These are phyloP conservation scores for Elsinoe fawcettii DNA, from an alignment of 2,329 filamentous ascomycete genomes.

Conservation along the genomic window DNA sequence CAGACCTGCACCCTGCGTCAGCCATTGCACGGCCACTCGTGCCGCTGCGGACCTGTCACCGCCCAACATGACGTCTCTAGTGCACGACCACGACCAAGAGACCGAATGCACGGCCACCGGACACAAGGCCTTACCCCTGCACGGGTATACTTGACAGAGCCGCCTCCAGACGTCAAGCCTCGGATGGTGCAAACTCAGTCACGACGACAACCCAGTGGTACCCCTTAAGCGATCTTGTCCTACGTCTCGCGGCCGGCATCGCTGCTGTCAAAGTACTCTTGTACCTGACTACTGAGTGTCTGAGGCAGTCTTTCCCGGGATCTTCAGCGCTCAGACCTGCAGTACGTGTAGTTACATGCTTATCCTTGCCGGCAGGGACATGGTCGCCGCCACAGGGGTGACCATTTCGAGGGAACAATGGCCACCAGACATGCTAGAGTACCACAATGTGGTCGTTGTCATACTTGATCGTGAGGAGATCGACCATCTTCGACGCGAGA, in stretches of 20 bases:
- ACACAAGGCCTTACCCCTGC: neutral
- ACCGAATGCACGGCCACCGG: neutral
- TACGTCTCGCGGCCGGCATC: slow-evolving; percentile 5
- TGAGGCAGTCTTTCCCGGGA: slow-evolving; percentile 7
- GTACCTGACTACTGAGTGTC: slow-evolving; percentile 1
- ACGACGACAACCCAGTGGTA: neutral
- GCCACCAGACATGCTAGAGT: neutral
- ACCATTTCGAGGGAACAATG: neutral
- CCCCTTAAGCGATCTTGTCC: slow-evolving; percentile 1
- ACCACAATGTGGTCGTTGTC: neutral
- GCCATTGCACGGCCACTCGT: slow-evolving; percentile 3
- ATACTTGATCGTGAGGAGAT: neutral
- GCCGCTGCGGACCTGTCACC: neutral
- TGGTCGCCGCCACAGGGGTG: neutral
- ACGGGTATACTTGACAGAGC: neutral
- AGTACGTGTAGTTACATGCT: neutral
- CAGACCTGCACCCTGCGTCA: neutral
- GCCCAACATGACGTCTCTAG: neutral
- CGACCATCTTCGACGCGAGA: neutral
- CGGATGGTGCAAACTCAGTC: neutral
- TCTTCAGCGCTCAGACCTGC: neutral
- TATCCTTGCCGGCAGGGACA: slow-evolving; percentile 4
- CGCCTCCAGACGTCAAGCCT: slow-evolving; percentile 1
- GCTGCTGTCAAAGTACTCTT: slow-evolving; percentile 9
- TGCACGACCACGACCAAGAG: neutral